A percentile compares a stretch with the other conserved stretches of the same genome.
These are phyloP conservation scores for Phytophthora litchii DNA, from an alignment of 352 stramenopile genomes.

Conservation along the genomic window DNA sequence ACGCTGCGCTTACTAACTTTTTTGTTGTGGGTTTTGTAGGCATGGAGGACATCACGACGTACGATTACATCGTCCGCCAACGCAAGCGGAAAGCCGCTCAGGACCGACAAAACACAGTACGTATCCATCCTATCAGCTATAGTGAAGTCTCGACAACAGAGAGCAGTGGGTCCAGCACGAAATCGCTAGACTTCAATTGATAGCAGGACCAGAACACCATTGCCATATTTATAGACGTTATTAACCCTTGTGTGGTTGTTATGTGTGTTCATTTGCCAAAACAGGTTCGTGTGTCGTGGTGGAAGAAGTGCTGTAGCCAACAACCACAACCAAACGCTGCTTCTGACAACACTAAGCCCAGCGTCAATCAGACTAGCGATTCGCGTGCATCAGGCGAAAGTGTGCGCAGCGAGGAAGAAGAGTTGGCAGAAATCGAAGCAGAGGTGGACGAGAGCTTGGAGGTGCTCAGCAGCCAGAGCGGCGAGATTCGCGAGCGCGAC, in stretches of 20 bases:
- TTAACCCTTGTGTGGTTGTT: constrained; percentile 14
- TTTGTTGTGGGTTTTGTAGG: constrained; percentile 38
- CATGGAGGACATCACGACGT: constrained; percentile 84
- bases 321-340: constrained; percentile 15
- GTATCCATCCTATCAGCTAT: constrained; percentile 64
- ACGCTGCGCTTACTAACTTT: not conserved
- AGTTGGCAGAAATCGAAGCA: constrained; percentile 71
- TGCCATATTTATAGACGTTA: constrained; percentile 30
- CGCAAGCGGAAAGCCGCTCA: constrained; percentile 76
- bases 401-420: constrained; percentile 67
- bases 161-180: constrained; percentile 20
- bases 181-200: constrained; percentile 8
- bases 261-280: constrained; percentile 10
- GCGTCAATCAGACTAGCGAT: constrained; percentile 56
- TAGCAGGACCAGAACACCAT: constrained; percentile 19
- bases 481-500: constrained; percentile 53
- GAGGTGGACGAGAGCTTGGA: constrained; percentile 84
- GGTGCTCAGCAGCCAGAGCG: constrained; percentile 73
- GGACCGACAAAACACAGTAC: constrained; percentile 67
- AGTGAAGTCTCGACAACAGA: constrained; percentile 16
- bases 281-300: constrained; percentile 39
- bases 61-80: constrained; percentile 89
- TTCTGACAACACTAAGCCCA: constrained; percentile 41
- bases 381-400: constrained; percentile 60
- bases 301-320: constrained; percentile 35